Conservation (phyloP, 2,329 filamentous ascomycete genomes). For the Teratosphaeria destructans region DNA sequence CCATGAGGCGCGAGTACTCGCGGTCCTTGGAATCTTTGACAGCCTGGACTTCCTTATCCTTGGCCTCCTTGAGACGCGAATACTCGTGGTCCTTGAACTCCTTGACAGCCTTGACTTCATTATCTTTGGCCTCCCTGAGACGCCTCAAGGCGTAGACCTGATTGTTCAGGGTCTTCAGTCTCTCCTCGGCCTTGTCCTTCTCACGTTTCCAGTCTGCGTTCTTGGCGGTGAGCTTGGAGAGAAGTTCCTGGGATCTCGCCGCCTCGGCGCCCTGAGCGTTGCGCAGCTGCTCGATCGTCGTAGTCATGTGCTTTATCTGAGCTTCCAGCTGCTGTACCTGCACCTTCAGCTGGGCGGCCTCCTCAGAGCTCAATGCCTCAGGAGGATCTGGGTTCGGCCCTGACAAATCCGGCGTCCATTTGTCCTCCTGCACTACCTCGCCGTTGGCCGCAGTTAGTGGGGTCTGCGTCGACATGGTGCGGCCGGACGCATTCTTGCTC, state of each 20-base stretch:
- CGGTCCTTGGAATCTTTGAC: neutral
- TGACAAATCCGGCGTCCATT: neutral
- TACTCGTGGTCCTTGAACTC: neutral
- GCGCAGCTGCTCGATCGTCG: neutral
- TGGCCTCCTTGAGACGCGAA: neutral
- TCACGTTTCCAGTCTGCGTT: neutral
- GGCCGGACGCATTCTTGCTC: neutral
- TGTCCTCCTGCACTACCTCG: neutral
- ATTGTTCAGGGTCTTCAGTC: neutral
- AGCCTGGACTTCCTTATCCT: neutral
- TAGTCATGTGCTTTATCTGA: neutral
- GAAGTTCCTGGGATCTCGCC: neutral
- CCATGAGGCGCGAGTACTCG: neutral
- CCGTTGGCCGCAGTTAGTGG: neutral
- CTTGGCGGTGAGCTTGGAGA: neutral
- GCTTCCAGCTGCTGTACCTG: neutral
- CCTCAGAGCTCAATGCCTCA: neutral
- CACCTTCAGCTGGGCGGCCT: neutral
- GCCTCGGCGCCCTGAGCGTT: neutral
- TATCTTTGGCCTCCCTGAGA: neutral
- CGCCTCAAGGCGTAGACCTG: neutral
- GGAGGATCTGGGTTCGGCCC: neutral
- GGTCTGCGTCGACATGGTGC: neutral
- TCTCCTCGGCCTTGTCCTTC: neutral
- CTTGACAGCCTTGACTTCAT: neutral